phyloP scores from a whole-genome alignment of 257 asterid genomes.

The Petunia axillaris region DNA sequence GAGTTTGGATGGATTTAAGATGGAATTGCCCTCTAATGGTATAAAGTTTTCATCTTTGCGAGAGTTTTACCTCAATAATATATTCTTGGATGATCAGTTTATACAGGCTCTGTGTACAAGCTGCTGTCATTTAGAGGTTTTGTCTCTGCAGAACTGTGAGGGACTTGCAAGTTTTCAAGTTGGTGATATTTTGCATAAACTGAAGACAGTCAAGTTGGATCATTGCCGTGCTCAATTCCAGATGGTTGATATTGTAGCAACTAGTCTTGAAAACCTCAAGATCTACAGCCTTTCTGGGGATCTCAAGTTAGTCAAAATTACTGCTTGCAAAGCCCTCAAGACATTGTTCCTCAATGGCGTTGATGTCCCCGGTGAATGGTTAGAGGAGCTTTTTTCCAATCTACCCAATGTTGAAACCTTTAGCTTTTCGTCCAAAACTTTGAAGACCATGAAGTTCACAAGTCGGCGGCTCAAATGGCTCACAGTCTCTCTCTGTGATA shows the following conservation, averaged over 20 bases:
- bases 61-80: not conserved
- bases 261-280: conserved; percentile 1
- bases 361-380: not conserved
- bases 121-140: conserved; percentile 21
- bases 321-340: conserved; percentile 17
- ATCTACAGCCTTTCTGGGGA: not conserved
- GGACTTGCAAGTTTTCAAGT: not conserved
- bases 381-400: not conserved
- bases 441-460: not conserved
- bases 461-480: not conserved
- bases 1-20: conserved; percentile 5
- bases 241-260: conserved; percentile 22
- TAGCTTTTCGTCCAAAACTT: not conserved
- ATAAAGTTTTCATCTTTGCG: not conserved
- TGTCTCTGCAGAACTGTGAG: not conserved
- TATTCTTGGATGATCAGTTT: not conserved
- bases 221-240: not conserved
- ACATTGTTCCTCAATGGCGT: not conserved
- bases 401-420: not conserved
- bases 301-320: not conserved
- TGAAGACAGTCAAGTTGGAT: not conserved
- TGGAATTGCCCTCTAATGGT: not conserved
- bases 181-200: not conserved
- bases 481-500: not conserved
- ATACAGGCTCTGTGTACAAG: not conserved